Percentiles rank a stretch among this genome's conserved stretches.
These are phyloP conservation scores for Fusarium equiseti DNA, from an alignment of 2,329 filamentous ascomycete species.

Conservation along the genomic window DNA sequence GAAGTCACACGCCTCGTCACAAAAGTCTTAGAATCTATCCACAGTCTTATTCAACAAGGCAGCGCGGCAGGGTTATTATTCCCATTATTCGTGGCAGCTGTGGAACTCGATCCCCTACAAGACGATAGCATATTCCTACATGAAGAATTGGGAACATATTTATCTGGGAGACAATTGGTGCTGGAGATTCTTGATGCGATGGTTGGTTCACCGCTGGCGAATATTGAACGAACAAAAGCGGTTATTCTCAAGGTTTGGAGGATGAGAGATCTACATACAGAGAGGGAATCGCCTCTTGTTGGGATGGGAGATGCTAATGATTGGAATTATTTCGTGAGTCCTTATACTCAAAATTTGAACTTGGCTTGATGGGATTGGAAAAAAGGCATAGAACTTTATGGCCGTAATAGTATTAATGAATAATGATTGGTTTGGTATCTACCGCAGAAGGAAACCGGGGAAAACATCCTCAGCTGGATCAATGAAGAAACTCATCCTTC, in stretches of 20 bases:
- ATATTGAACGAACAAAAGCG: conserved; percentile 58
- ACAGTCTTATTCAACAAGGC: conserved; percentile 27
- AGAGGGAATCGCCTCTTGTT: background rate
- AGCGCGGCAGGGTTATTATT: conserved; percentile 39
- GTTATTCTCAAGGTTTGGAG: conserved; percentile 63
- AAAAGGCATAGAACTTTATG: background rate
- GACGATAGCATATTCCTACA: conserved; percentile 21
- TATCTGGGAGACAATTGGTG: conserved; percentile 34
- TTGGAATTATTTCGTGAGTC: conserved; percentile 46
- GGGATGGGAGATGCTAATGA: conserved; percentile 30
- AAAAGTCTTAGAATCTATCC: conserved; percentile 21
- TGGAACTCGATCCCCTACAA: conserved; percentile 36
- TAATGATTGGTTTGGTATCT: background rate
- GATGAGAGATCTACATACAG: conserved; percentile 52
- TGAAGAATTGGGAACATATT: background rate
- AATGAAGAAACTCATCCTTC: conserved; percentile 38
- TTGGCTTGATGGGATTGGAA: conserved; percentile 20
- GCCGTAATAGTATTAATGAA: background rate
- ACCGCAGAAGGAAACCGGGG: conserved; percentile 32
- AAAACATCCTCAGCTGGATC: conserved; percentile 25
- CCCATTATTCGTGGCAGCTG: conserved; percentile 41
- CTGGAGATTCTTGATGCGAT: conserved; percentile 51
- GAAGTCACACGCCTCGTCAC: conserved; percentile 17
- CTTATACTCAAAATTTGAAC: conserved; percentile 47
- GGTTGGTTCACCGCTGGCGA: conserved; percentile 56